Base-by-base conservation (phyloP, 148 eudicot genomes). In the Dysphania ambrosioides region DNA sequence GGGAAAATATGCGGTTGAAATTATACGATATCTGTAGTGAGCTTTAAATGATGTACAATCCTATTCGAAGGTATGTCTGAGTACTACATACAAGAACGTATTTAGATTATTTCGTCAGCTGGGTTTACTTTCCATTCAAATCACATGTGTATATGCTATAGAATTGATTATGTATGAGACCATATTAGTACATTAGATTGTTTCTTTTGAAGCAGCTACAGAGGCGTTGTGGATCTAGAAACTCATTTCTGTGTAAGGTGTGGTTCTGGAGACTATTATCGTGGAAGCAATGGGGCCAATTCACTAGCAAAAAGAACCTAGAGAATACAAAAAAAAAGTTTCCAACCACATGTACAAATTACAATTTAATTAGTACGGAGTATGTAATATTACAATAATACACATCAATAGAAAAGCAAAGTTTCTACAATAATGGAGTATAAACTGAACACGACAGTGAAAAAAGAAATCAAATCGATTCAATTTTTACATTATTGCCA, bases 1-100 rank as follows among this genome's bases (percentile, higher is more conserved):
- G 79, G 98, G 96, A 36, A n/a, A 85, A 82, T 90, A 87, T 73
- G 87, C 92, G 13, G 88, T 88, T 35, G 98, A 94, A 85, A 88
- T 94, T 60, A 82, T 88, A 62, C 91, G 86, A 63, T 94, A 84
- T 74, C 57, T 90, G 42, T 90, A 75, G 67, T 24, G 18, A 24
- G 21, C 16, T 65, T 65, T 42, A 16, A 67, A 27, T 41, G 42
- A 4, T 42, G 26, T 67, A 67, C 42, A 21, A 23, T 23, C 55
- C 1, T 53, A 53, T 53, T 16, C 16, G 16, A 16, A 47, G 53
- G 53, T 47, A 47, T n/a, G n/a, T n/a, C n/a, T n/a, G n/a, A n/a
- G n/a, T n/a, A n/a, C n/a, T n/a, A n/a, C n/a, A n/a, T n/a, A n/a
- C n/a, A n/a, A n/a, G n/a, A n/a, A n/a, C n/a, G n/a, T n/a, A n/a